Conservation (phyloP, 106 monocot species). For the Agapanthus africanus region DNA sequence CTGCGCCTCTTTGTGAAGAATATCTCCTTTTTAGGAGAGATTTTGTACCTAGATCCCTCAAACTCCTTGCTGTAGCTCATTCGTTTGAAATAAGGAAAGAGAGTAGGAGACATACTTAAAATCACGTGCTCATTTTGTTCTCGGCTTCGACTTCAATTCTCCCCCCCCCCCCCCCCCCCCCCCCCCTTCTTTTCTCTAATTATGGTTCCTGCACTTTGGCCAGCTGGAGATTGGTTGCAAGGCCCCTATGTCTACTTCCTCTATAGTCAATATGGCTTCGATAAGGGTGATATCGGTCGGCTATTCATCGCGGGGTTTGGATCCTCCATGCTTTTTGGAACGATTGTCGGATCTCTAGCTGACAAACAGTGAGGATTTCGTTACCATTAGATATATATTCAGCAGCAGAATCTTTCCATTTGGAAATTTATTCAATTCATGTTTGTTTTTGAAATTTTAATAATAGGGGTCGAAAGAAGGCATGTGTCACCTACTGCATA, state of each 20-base stretch:
- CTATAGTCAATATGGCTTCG: conserved; percentile 82
- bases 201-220: background rate
- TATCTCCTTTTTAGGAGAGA: no score
- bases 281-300: conserved; percentile 92
- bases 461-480: conserved; percentile 65
- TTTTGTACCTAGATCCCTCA: no score
- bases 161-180: no score
- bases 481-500: conserved; percentile 89
- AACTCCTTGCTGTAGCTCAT: no score
- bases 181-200: no score
- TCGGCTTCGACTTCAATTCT: no score
- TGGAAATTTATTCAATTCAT: background rate
- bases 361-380: conserved; percentile 72
- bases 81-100: no score
- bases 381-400: background rate
- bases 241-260: conserved; percentile 96
- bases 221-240: conserved; percentile 99
- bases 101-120: no score
- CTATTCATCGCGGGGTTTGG: conserved; percentile 99
- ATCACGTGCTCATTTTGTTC: no score
- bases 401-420: background rate
- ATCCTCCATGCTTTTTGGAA: conserved; percentile 97
- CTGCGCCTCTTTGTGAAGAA: no score
- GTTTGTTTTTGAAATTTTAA: background rate
- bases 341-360: conserved; percentile 92